Evolutionary conservation across 2,329 filamentous ascomycete species (phyloP).

Genomic region (Aureobasidium melanogenum): DNA sequence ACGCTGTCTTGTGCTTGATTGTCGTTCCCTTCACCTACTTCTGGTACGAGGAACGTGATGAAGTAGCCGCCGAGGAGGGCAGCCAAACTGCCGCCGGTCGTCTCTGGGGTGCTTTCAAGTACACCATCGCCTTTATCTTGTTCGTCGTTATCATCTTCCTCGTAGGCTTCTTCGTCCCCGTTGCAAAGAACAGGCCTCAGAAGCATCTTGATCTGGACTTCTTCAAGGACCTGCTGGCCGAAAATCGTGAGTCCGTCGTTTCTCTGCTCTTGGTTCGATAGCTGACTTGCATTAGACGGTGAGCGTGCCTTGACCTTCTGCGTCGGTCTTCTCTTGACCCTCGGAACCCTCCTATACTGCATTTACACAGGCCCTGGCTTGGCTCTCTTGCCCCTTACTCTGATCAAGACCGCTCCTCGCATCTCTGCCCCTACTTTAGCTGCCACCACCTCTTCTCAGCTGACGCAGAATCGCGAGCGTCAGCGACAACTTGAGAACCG

Average conservation of each 20-base stretch:
- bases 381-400: slow-evolving; percentile 76
- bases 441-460: slow-evolving; percentile 66
- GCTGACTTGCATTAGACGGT: slow-evolving; percentile 47
- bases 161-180: slow-evolving; percentile 87
- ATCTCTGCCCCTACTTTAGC: slow-evolving; percentile 73
- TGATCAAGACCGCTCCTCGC: slow-evolving; percentile 86
- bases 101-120: slow-evolving; percentile 79
- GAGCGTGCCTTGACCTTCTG: slow-evolving; percentile 89
- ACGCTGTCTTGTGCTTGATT: slow-evolving; percentile 79
- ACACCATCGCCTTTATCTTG: slow-evolving; percentile 75
- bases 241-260: slow-evolving; percentile 54
- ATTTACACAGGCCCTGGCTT: slow-evolving; percentile 84
- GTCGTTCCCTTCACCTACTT: slow-evolving; percentile 96
- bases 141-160: slow-evolving; percentile 78
- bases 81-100: slow-evolving; percentile 61
- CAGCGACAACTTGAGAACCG: slow-evolving; percentile 86
- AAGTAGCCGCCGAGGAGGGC: slow-evolving; percentile 74
- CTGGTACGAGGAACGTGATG: slow-evolving; percentile 95
- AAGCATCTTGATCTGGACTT: slow-evolving; percentile 77
- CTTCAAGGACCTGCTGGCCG: slow-evolving; percentile 73
- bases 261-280: not conserved
- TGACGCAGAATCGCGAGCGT: slow-evolving; percentile 82
- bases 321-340: slow-evolving; percentile 75
- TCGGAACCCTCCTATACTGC: slow-evolving; percentile 78
- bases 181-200: slow-evolving; percentile 55